These are phyloP conservation scores for Cladosporium sphaerospermum DNA, from an alignment of 2,329 filamentous ascomycete species.

Conservation along the genomic window DNA sequence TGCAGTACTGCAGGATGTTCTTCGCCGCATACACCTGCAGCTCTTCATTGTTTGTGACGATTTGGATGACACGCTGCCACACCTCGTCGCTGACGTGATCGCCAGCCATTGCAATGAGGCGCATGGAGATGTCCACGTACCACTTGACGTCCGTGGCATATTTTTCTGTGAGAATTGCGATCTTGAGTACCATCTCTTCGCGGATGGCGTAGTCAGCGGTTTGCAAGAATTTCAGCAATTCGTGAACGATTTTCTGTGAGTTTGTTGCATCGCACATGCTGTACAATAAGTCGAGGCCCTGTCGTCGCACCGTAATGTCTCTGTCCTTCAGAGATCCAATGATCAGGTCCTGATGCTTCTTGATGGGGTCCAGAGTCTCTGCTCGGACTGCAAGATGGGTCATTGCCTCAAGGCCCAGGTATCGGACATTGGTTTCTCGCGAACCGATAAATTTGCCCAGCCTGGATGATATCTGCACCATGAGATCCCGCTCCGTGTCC, in stretches of 20 bases:
- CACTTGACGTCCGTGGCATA: slow-evolving; percentile 98
- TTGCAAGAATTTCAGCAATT: slow-evolving; percentile 88
- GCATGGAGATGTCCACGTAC: slow-evolving; percentile 97
- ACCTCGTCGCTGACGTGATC: slow-evolving; percentile 99
- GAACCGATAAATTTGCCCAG: slow-evolving; percentile 95
- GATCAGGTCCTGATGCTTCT: slow-evolving; percentile 95
- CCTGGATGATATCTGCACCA: slow-evolving; percentile 90
- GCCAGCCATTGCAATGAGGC: slow-evolving; percentile 90
- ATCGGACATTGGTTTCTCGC: slow-evolving; percentile 92
- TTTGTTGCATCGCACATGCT: slow-evolving; percentile 99
- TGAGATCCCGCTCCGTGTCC: slow-evolving; percentile 86
- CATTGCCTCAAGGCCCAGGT: slow-evolving; percentile 94
- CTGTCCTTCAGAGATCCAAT: slow-evolving; percentile 88
- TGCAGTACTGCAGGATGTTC: slow-evolving; percentile 86
- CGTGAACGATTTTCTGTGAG: slow-evolving; percentile 84
- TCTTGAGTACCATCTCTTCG: slow-evolving; percentile 98
- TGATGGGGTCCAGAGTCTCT: slow-evolving; percentile 93
- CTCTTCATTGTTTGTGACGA: slow-evolving; percentile 98
- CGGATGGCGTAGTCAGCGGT: slow-evolving; percentile 96
- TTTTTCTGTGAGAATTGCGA: slow-evolving; percentile 96
- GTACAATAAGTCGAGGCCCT: slow-evolving; percentile 92
- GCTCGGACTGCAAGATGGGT: slow-evolving; percentile 90
- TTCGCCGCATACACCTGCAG: slow-evolving; percentile 94
- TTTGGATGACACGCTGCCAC: slow-evolving; percentile 97
- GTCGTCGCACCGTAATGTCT: slow-evolving; percentile 93